A percentile compares a stretch with the other conserved stretches of the same genome.
phyloP scores from a whole-genome alignment of 306 rosid species.

The Sechiopsis laciniata region DNA sequence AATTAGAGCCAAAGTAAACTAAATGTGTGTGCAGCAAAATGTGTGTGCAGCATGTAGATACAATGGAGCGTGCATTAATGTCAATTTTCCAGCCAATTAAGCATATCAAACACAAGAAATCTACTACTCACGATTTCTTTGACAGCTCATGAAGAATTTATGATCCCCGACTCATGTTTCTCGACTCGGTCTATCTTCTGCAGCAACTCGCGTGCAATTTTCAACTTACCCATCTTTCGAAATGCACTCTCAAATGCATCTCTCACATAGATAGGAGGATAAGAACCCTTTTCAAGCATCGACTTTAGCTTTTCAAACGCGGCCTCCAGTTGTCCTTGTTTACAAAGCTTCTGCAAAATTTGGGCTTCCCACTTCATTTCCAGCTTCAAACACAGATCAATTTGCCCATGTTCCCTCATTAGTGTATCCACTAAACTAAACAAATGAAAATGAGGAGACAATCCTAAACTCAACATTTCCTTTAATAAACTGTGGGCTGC shows the following conservation, averaged over 20 bases:
- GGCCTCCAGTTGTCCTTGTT: constrained; percentile 40
- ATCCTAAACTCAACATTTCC: constrained; percentile 57
- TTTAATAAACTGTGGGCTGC: constrained; percentile 39
- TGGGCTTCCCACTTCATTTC: constrained; percentile 51
- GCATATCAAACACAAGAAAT: background rate
- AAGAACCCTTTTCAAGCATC: constrained; percentile 48
- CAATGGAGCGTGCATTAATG: too few species aligned
- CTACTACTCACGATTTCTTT: constrained; percentile 11
- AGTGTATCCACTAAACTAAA: constrained; percentile 40
- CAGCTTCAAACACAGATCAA: constrained; percentile 43
- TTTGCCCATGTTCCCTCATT: constrained; percentile 45
- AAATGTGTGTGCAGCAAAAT: background rate
- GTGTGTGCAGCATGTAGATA: background rate
- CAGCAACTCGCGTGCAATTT: constrained; percentile 46
- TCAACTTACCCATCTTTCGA: constrained; percentile 43
- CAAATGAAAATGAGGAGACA: constrained; percentile 47
- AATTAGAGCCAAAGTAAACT: background rate
- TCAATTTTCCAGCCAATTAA: background rate
- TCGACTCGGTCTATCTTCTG: constrained; percentile 25
- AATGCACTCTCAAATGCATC: constrained; percentile 46
- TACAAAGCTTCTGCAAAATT: constrained; percentile 51
- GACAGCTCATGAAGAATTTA: background rate
- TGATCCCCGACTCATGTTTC: background rate
- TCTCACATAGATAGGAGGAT: constrained; percentile 48
- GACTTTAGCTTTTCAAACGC: constrained; percentile 50